These are phyloP conservation scores for Suillus luteus DNA, from an alignment of 768 basidiomycete species.

Conservation along the genomic window DNA sequence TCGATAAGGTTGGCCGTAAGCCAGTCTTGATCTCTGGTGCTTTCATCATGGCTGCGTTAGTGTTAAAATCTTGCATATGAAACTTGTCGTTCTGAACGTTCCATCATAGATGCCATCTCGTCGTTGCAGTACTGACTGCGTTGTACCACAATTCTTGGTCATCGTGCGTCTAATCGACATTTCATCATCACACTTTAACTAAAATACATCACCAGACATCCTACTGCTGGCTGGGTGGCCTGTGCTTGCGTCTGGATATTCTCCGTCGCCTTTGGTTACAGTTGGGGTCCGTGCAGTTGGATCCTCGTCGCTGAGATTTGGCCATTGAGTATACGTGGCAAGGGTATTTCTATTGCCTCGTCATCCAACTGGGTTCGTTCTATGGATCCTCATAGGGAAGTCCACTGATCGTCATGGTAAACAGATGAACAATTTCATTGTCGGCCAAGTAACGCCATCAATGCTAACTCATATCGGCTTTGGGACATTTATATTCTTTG, in stretches of 20 bases:
- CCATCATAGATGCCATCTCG: slow-evolving; percentile 58
- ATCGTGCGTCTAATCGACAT: slow-evolving; percentile 34
- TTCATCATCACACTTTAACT: not conserved
- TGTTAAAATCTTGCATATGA: slow-evolving; percentile 19
- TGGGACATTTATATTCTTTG: slow-evolving; percentile 80
- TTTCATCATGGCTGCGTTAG: slow-evolving; percentile 66
- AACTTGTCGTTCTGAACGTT: slow-evolving; percentile 17
- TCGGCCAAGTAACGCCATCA: slow-evolving; percentile 58
- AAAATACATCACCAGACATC: slow-evolving; percentile 31
- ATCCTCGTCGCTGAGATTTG: slow-evolving; percentile 77
- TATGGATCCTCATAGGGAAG: not conserved
- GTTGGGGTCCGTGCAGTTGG: slow-evolving; percentile 82
- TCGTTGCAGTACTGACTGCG: slow-evolving; percentile 66
- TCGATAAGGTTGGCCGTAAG: slow-evolving; percentile 75
- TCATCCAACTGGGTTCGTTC: slow-evolving; percentile 70
- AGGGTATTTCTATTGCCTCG: slow-evolving; percentile 73
- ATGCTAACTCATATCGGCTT: slow-evolving; percentile 67
- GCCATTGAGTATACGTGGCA: slow-evolving; percentile 72
- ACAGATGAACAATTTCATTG: slow-evolving; percentile 78
- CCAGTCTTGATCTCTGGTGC: slow-evolving; percentile 75
- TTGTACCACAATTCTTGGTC: slow-evolving; percentile 58
- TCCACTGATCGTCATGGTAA: slow-evolving; percentile 9
- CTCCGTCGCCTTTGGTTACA: slow-evolving; percentile 72
- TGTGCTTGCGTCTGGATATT: slow-evolving; percentile 76
- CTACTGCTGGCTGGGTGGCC: slow-evolving; percentile 66